Evolutionary conservation across 192 early-diverging fungal species (phyloP).

Genomic region (Backusella westeae): DNA sequence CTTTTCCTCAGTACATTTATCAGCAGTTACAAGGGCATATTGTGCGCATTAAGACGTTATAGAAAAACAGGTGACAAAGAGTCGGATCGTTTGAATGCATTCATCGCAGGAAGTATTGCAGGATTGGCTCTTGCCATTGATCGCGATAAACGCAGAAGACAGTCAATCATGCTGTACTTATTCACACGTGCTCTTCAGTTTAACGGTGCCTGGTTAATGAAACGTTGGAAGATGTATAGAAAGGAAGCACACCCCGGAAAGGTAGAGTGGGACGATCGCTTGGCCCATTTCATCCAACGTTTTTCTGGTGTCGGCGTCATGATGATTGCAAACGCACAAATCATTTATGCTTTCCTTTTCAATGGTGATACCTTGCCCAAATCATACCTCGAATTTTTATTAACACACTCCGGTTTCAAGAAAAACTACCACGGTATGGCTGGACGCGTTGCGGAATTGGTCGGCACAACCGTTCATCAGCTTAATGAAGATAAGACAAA

Average conservation of each 20-base stretch:
- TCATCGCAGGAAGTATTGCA: constrained; percentile 62
- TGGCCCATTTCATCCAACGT: constrained; percentile 37
- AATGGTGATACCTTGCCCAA: constrained; percentile 54
- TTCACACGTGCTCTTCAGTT: constrained; percentile 65
- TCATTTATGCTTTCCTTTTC: constrained; percentile 52
- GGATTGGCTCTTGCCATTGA: constrained; percentile 62
- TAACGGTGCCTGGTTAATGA: constrained; percentile 58
- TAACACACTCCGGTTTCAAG: constrained; percentile 44
- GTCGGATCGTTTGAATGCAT: constrained; percentile 58
- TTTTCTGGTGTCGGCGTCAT: constrained; percentile 47
- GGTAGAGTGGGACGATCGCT: constrained; percentile 43
- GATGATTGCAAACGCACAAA: constrained; percentile 46
- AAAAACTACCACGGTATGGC: constrained; percentile 45
- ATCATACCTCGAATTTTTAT: constrained; percentile 57
- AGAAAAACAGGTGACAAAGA: constrained; percentile 32
- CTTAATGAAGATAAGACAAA: constrained; percentile 24
- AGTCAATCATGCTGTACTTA: constrained; percentile 63
- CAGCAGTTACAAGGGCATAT: constrained; percentile 60
- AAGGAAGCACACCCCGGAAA: constrained; percentile 22
- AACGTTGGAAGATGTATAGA: constrained; percentile 49
- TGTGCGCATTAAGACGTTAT: constrained; percentile 58
- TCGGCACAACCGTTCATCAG: constrained; percentile 24
- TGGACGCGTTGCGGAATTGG: constrained; percentile 31
- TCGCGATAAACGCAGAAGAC: constrained; percentile 53
- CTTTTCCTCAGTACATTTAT: constrained; percentile 63